Base-by-base conservation (phyloP, 225 moss, liverwort and hornwort species). In the Polytrichum formosum region DNA sequence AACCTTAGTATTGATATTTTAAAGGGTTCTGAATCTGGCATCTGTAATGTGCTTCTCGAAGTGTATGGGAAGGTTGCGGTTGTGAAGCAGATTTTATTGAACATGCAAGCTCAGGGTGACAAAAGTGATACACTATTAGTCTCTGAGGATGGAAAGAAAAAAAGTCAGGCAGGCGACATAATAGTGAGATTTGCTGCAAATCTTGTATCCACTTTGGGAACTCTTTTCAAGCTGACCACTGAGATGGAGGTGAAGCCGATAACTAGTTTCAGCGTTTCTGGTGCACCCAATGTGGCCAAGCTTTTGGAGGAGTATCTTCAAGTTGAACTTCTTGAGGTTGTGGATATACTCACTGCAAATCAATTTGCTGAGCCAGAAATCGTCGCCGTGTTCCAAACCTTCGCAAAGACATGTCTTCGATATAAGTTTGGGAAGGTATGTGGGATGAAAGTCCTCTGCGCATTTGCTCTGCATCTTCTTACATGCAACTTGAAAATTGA, bases 391-490 rank as follows among this genome's bases (percentile, higher is more conserved):
- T 84, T 89, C 28, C 83, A 76, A 67, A 73, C 72, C 65, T 83
- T 83, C 37, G 74, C 87, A 62, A 88, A 75, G 65, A 69, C 71
- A 0, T 80, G 91, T 28, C 87, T 98, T 68, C 84, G 87, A 54
- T 83, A 85, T 61, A 84, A 74, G 69, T 98, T 88, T 73, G 93
- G 88, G 61, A 77, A 87, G 54, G 73, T 74, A 31, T 72, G 66
- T 26, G 83, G 79, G 66, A 92, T 94, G 88, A 88, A 80, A 70
- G 88, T 91, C 35, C 83, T 81, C 54, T 87, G 76, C 72, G 78
- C 84, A 71, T 69, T 98, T 25, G 75, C 86, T 13, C 71, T 78
- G 76, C 81, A 83, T 26, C 75, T 91, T 30, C 67, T 70, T 35
- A 81, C 80, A 31, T 74, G 77, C 55, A 82, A 80, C 53, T 75